Base-by-base conservation (phyloP, 2,329 filamentous ascomycete species). In the Colletotrichum salicis region DNA sequence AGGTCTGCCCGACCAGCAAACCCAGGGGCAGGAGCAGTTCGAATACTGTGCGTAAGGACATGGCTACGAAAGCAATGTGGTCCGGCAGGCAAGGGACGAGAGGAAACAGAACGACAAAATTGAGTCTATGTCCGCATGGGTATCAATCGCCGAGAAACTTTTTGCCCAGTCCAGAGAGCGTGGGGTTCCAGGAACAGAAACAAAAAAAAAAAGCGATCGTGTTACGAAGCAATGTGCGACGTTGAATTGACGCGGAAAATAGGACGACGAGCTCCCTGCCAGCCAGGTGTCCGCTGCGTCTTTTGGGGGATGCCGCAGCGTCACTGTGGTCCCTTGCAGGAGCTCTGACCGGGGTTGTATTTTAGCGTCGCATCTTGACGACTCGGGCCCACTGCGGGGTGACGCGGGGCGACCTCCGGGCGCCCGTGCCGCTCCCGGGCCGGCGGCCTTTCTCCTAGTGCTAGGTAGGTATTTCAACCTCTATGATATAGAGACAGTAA, bases 1-100 rank as follows among this genome's bases (percentile, higher is more conserved):
- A 62, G 73, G 59, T 75, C 74, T 54, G 68, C 65, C 29, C 67
- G 74, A 15, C 62, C 73, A 48, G 70, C 64, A 74, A 75, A 73
- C 68, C 59, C 31, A 77, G 52, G 59, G 73, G 52, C 60, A 77
- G 27, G 68, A 77, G 55, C 59, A 74, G 19, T 64, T 64, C 59
- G 5, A 71, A 7, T 64, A 63, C 31, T 19, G 58, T 67, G 22
- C 67, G 64, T 13, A 62, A 61, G 31, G 64, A 33, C 73, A 74
- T 74, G 64, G 6, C 62, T 54, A 41, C 45, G 52, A 62, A 27
- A 10, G 41, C 41, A 41, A 41, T 48, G 19, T 48, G 8, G 67
- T 67, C 56, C 22, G 41, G 13, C n/a, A 66, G 67, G 56, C 51
- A 59, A 27, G 29, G 52, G 13, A 41, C 37, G 15, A 6, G 37